Base-by-base conservation (phyloP, 2,329 filamentous ascomycete species). In the Epichloe sp. region DNA sequence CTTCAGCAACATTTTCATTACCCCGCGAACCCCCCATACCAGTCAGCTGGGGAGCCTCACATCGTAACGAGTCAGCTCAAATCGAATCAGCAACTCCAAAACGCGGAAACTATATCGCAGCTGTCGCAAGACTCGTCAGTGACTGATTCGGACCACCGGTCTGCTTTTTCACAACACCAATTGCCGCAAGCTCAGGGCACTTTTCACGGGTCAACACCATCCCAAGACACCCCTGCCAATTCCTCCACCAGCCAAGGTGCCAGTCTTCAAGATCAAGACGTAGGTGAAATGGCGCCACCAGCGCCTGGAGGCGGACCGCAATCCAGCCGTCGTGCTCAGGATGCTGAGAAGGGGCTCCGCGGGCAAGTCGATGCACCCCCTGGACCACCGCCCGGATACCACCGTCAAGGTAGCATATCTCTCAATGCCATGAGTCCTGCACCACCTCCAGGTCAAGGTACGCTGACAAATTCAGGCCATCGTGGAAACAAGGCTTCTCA, bases 101-200 rank as follows among this genome's bases (percentile, higher is more conserved):
- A 80, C 59, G 67, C 77, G 31, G 80, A 83, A 63, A 80, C 79
- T 5, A 64, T 79, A 38, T 83, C 79, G 6, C 79, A 82, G 63
- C 62, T 80, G 57, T 83, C 80, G 61, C 73, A 77, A 70, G 80
- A 83, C 53, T 82, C 79, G 36, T 75, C 74, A 37, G 62, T 73
- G 17, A 68, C 70, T 42, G 78, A 80, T 55, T 68, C 69, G 40
- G 76, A 78, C 53, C 64, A 65, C 54, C 60, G 60, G 47, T 65
- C 68, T 54, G 61, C 65, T 55, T 69, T 68, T 56, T 59, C 69
- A 49, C 71, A 75, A 36, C 69, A 74, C 34, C 68, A 71, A 48
- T 62, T 66, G 46, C 72, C 73, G 55, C 63, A 65, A n/a, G 70
- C 71, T 11, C 68, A 73, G 26, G 66, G 69, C 51, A 60, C 71